Percentiles rank a stretch among this genome's conserved stretches.
Evolutionary conservation across 176 grass and related monocot species (phyloP).

Genomic region (Cenchrus americanus): DNA sequence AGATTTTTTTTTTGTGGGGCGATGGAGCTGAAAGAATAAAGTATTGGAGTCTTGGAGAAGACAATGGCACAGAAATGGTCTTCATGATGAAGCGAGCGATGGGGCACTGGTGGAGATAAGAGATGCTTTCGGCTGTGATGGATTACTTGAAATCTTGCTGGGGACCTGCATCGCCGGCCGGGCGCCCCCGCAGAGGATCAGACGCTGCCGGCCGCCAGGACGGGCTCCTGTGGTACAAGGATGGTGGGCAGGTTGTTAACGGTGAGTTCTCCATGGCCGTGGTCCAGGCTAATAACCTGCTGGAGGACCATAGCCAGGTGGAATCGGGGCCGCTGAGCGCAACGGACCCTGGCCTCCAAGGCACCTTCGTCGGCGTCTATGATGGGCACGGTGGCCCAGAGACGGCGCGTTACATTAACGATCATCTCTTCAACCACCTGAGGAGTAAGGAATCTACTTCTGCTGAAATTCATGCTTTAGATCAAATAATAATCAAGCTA

Average conservation of each 20-base stretch:
- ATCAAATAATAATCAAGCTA: conserved; percentile 24
- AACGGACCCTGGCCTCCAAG: conserved; percentile 49
- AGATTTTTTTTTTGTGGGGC: conserved; percentile 27
- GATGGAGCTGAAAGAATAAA: not conserved
- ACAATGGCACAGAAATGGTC: not conserved
- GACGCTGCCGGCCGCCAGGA: conserved; percentile 66
- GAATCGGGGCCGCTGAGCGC: conserved; percentile 73
- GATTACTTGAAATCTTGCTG: conserved; percentile 78
- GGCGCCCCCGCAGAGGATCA: conserved; percentile 42
- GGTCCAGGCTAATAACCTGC: conserved; percentile 85
- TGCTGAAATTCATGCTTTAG: conserved; percentile 1
- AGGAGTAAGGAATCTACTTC: conserved; percentile 53
- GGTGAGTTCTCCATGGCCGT: conserved; percentile 94
- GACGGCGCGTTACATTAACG: conserved; percentile 73
- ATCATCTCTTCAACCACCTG: conserved; percentile 72
- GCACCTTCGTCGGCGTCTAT: conserved; percentile 80
- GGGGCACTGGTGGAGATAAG: conserved; percentile 60
- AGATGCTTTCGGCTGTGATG: conserved; percentile 62
- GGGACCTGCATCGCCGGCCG: conserved; percentile 53
- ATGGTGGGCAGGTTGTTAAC: conserved; percentile 59
- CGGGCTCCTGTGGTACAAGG: conserved; percentile 91
- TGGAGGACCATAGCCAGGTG: conserved; percentile 89
- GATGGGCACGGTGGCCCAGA: conserved; percentile 89
- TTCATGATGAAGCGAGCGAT: conserved; percentile 32
- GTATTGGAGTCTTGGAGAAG: not conserved